phyloP scores from a whole-genome alignment of 148 eudicot genomes.

The Heliosperma pusillum region DNA sequence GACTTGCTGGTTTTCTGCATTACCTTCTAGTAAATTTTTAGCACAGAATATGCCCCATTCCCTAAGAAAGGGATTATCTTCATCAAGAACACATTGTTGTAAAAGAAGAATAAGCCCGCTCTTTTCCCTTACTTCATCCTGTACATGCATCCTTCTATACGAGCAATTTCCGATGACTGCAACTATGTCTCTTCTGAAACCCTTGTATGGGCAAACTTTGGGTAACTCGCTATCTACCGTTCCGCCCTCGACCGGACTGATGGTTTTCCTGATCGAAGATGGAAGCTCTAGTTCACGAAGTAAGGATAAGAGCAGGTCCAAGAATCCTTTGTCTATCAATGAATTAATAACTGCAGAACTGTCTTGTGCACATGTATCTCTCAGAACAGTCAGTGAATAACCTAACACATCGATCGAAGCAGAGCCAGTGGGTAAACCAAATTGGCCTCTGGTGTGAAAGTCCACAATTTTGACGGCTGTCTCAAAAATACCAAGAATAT shows the following conservation, averaged over 20 bases:
- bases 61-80: constrained; percentile 80
- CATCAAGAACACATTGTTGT: constrained; percentile 84
- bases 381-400: constrained; percentile 64
- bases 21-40: constrained; percentile 63
- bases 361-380: constrained; percentile 68
- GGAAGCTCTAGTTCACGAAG: constrained; percentile 81
- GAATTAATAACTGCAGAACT: constrained; percentile 25
- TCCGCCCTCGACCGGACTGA: constrained; percentile 30
- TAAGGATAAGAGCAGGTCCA: constrained; percentile 58
- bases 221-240: constrained; percentile 21
- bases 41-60: constrained; percentile 88
- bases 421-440: constrained; percentile 55
- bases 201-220: constrained; percentile 72
- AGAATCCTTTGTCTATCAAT: constrained; percentile 50
- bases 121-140: constrained; percentile 67
- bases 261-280: constrained; percentile 56
- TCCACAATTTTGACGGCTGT: constrained; percentile 38
- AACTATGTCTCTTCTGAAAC: constrained; percentile 75
- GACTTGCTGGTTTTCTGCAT: constrained; percentile 54
- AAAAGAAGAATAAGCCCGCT: constrained; percentile 58
- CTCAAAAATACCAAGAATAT: constrained; percentile 44
- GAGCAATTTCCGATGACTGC: constrained; percentile 74
- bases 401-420: constrained; percentile 58
- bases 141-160: constrained; percentile 53
- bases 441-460: constrained; percentile 32